Conservation (phyloP, 495 filamentous ascomycete species). For the Cetradonia linearis region DNA sequence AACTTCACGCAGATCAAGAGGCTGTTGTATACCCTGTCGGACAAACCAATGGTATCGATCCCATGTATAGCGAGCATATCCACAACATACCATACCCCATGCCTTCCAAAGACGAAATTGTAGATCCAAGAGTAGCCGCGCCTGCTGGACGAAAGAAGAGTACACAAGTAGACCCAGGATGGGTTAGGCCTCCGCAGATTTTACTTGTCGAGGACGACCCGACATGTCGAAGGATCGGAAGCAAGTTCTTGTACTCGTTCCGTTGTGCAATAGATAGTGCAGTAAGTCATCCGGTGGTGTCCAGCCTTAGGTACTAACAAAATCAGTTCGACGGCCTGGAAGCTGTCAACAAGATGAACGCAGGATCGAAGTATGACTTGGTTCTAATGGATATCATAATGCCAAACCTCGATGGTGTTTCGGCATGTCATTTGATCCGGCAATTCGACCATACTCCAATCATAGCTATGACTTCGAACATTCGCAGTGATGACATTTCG, state of each 20-base stretch:
- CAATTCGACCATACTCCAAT: constrained; percentile 84
- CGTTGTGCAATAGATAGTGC: constrained; percentile 83
- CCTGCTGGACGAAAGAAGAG: constrained; percentile 58
- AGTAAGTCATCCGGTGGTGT: constrained; percentile 45
- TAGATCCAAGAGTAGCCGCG: constrained; percentile 40
- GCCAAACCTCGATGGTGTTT: constrained; percentile 91
- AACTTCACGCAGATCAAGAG: constrained; percentile 53
- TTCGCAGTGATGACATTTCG: constrained; percentile 90
- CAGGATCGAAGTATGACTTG: constrained; percentile 74
- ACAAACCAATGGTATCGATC: constrained; percentile 82
- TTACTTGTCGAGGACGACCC: constrained; percentile 92
- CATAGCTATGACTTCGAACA: constrained; percentile 98
- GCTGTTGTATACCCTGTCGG: constrained; percentile 85
- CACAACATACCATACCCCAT: constrained; percentile 81
- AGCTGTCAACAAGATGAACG: constrained; percentile 84
- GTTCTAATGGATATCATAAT: constrained; percentile 99
- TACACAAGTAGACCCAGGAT: constrained; percentile 60
- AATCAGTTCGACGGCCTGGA: constrained; percentile 79
- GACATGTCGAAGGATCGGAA: constrained; percentile 86
- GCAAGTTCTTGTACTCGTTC: constrained; percentile 85
- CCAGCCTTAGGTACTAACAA: constrained; percentile 7
- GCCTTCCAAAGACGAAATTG: constrained; percentile 48
- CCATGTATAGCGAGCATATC: constrained; percentile 87
- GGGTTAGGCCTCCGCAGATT: constrained; percentile 74
- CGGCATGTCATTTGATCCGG: constrained; percentile 86